Conservation (phyloP, 2,329 filamentous ascomycete species). For the Orbilia javanica region DNA sequence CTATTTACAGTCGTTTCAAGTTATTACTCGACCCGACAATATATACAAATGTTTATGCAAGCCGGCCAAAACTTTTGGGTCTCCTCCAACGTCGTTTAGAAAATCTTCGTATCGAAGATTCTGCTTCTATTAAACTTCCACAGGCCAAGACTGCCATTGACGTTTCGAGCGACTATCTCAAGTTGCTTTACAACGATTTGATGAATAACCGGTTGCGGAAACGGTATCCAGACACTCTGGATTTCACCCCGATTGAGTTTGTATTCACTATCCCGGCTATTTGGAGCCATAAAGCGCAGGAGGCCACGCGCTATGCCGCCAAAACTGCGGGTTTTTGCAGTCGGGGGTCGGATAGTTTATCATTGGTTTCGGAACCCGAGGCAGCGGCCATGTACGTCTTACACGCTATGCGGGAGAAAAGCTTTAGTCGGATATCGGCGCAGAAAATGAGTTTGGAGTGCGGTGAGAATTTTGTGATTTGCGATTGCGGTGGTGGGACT, state of each 20-base stretch:
- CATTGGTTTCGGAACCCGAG: conserved; percentile 32
- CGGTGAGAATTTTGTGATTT: conserved; percentile 57
- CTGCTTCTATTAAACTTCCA: conserved; percentile 37
- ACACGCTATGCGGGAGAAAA: conserved; percentile 9
- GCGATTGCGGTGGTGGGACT: conserved; percentile 58
- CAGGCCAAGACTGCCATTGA: conserved; percentile 30
- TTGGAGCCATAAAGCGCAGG: conserved; percentile 33
- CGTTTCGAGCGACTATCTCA: conserved; percentile 52
- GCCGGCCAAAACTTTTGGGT: not conserved
- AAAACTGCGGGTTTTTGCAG: conserved; percentile 30
- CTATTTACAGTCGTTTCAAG: conserved; percentile 52
- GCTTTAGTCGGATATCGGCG: not conserved
- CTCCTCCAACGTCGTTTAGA: not conserved
- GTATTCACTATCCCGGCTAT: conserved; percentile 52
- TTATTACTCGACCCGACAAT: conserved; percentile 47
- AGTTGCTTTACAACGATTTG: conserved; percentile 43
- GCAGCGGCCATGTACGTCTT: conserved; percentile 30
- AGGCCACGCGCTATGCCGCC: conserved; percentile 23
- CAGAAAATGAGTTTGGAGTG: conserved; percentile 10
- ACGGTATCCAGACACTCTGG: conserved; percentile 21
- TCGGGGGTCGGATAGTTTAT: conserved; percentile 3
- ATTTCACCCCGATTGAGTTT: conserved; percentile 57
- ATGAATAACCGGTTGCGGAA: conserved; percentile 27
- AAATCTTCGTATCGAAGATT: not conserved
- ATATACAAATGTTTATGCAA: conserved; percentile 5